These are phyloP conservation scores for Plantago major DNA, from an alignment of 257 asterid genomes.

Conservation along the genomic window DNA sequence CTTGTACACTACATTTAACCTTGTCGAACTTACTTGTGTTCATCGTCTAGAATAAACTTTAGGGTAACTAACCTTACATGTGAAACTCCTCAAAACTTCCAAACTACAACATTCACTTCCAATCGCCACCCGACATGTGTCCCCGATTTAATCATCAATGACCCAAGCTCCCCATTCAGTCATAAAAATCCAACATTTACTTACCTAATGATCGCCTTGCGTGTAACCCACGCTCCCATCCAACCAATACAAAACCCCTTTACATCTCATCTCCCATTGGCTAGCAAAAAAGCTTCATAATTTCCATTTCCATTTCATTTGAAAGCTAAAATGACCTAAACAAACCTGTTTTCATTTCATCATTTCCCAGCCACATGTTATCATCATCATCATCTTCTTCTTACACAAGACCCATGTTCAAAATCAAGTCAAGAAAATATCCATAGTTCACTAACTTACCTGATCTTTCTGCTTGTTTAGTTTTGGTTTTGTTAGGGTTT, in stretches of 20 bases:
- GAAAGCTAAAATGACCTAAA: conserved; percentile 28
- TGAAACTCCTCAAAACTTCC: not conserved
- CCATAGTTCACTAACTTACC: not conserved
- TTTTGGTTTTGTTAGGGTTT: conserved; percentile 26
- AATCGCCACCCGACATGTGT: conserved; percentile 26
- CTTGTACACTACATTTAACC: too few relatives aligned
- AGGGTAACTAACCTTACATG: too few relatives aligned
- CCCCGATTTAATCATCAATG: conserved; percentile 10
- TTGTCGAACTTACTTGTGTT: too few relatives aligned
- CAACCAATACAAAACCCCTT: not conserved
- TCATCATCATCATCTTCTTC: conserved; percentile 28
- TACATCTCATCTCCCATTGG: conserved; percentile 17
- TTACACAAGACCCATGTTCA: conserved; percentile 5
- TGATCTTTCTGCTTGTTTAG: conserved; percentile 3
- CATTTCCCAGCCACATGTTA: not conserved
- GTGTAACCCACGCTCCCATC: conserved; percentile 18
- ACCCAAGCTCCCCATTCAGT: conserved; percentile 28
- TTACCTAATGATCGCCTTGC: not conserved
- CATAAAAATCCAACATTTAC: conserved; percentile 7
- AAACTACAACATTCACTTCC: conserved; percentile 8
- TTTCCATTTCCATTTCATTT: conserved; percentile 8
- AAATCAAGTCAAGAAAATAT: conserved; percentile 1
- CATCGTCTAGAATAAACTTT: too few relatives aligned
- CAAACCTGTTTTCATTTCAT: not conserved
- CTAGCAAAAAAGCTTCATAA: conserved; percentile 23